phyloP scores from a whole-genome alignment of 805 yeast genomes.

The Candida ovalis region DNA sequence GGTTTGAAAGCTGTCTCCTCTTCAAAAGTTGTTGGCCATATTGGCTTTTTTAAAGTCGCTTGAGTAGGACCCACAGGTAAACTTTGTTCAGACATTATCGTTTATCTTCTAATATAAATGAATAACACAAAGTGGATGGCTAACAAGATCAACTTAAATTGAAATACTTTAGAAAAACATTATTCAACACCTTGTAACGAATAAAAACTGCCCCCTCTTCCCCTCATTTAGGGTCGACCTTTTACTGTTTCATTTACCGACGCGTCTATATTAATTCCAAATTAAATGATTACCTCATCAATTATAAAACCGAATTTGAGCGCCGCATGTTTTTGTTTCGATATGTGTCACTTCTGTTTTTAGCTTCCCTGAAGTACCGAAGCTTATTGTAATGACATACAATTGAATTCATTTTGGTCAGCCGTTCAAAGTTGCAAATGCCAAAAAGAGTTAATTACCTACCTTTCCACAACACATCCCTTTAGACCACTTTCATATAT shows the following conservation, averaged over 20 bases:
- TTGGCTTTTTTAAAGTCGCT: constrained; percentile 27
- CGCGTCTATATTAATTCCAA: background rate
- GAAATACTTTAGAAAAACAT: too few species aligned
- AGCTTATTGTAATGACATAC: background rate
- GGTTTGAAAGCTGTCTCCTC: constrained; percentile 21
- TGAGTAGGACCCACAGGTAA: background rate
- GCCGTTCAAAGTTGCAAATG: background rate
- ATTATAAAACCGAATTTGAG: background rate
- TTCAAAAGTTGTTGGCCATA: constrained; percentile 20
- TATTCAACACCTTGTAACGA: too few species aligned
- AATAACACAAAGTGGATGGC: too few species aligned
- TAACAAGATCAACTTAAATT: too few species aligned
- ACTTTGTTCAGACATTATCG: background rate
- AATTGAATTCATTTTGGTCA: background rate
- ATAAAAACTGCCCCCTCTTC: background rate
- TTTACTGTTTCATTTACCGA: too few species aligned
- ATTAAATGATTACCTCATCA: too few species aligned
- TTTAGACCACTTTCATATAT: background rate
- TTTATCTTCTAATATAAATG: background rate
- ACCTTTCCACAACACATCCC: background rate
- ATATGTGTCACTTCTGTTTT: background rate
- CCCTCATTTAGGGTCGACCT: background rate
- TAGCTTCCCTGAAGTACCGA: background rate
- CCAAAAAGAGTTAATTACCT: background rate
- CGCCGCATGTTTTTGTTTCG: background rate